Conservation (phyloP, 352 stramenopile species). For the Pythium utonaiense region DNA sequence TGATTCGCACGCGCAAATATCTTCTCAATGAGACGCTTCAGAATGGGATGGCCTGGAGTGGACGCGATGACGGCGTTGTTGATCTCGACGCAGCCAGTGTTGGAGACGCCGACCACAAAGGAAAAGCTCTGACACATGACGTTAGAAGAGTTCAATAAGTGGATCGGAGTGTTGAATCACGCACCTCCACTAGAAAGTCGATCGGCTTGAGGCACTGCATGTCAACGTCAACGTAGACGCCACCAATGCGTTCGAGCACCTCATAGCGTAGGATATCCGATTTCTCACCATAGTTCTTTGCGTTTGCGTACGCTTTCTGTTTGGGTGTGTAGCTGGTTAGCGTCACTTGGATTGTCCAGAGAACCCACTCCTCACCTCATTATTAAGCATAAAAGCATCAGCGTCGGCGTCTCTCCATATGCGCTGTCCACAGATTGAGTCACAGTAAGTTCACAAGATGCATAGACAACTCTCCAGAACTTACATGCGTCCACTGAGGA, state of each 20-base stretch:
- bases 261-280: conserved; percentile 76
- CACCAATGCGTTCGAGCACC: conserved; percentile 47
- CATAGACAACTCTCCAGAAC: background rate
- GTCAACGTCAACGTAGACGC: conserved; percentile 72
- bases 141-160: too few species aligned
- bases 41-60: conserved; percentile 26
- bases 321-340: background rate
- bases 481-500: conserved; percentile 27
- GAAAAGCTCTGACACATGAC: conserved; percentile 37
- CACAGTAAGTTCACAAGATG: too few species aligned
- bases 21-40: conserved; percentile 29
- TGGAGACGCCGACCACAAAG: conserved; percentile 61
- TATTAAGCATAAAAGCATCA: conserved; percentile 21
- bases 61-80: conserved; percentile 68
- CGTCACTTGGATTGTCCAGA: too few species aligned
- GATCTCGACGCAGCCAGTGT: conserved; percentile 64
- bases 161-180: too few species aligned
- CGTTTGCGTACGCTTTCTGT: conserved; percentile 38
- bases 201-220: conserved; percentile 58
- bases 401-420: conserved; percentile 53
- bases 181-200: conserved; percentile 32
- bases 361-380: conserved; percentile 22
- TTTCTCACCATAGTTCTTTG: conserved; percentile 65
- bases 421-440: conserved; percentile 15
- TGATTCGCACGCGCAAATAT: conserved; percentile 19